Percentiles rank a stretch among this genome's conserved stretches.
These are phyloP conservation scores for Tetrahymena malaccensis DNA, from an alignment of 73 alveolate species.

Conservation along the genomic window DNA sequence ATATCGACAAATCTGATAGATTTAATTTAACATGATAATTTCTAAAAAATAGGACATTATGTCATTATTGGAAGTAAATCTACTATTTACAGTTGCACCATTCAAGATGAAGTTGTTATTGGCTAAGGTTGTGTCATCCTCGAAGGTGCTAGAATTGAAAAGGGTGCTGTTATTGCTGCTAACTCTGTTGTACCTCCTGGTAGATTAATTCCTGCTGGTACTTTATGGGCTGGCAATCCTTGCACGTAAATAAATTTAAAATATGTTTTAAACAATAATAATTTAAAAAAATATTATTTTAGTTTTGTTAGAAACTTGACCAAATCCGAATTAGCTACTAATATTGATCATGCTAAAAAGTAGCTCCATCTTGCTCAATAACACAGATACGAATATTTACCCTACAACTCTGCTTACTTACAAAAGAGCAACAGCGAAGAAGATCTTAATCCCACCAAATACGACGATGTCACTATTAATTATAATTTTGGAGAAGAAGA, in stretches of 20 bases:
- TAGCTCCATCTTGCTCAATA: neutral
- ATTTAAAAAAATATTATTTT: neutral
- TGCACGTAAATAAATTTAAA: constrained; percentile 48
- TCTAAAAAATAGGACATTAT: constrained; percentile 26
- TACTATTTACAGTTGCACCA: constrained; percentile 60
- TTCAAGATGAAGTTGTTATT: constrained; percentile 63
- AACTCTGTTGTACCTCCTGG: constrained; percentile 88
- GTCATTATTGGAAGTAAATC: constrained; percentile 61
- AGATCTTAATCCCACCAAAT: constrained; percentile 19
- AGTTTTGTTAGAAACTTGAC: neutral
- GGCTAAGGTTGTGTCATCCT: constrained; percentile 61
- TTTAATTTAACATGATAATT: neutral
- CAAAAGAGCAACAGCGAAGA: constrained; percentile 28
- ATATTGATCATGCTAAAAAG: neutral
- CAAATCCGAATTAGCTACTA: neutral
- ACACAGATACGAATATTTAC: constrained; percentile 33
- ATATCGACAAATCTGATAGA: neutral
- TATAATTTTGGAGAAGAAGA: neutral
- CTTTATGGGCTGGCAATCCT: constrained; percentile 86
- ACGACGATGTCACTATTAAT: neutral
- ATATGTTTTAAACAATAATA: neutral
- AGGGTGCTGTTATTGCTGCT: constrained; percentile 74
- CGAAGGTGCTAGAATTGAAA: constrained; percentile 79
- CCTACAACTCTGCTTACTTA: constrained; percentile 34
- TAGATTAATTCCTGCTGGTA: constrained; percentile 72